Evolutionary conservation across 352 stramenopile species (phyloP), one percentile per base, ranked within the genome.

Genomic region (Globisporangium irregulare): DNA sequence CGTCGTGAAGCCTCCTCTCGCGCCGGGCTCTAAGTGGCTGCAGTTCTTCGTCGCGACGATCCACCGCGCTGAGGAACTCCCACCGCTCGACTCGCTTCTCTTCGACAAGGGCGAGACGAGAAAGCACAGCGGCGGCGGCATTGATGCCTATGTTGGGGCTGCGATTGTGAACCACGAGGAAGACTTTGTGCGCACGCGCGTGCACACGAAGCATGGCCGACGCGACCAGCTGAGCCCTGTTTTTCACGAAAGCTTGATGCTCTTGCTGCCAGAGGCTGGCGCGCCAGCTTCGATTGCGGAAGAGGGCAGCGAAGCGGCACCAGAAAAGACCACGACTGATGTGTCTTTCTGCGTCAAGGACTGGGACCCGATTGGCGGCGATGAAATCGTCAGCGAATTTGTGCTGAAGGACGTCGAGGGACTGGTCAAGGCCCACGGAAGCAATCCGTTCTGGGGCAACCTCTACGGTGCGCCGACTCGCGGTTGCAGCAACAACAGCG

Each of bases 241-340:
- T 18, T 93, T 93, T 72, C 76, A 87, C 68, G 84, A 93, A 69
- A 86, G 78, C 50, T 65, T 93, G 38, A 86, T 90, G 77, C 59
- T 91, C 18, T 57, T 83, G 14, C 36, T 90, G 29, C 67, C 68
- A 0, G 73, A 81, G 8, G 57, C 68, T 51, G 66, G 66, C 29
- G 41, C 62, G 48, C 71, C 20, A 60, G 48, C 48, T 65, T 27
- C 56, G 3, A 66, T 43, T 54, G 74, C 48, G 1, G 55, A 57
- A 4, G 58, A 29, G 25, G 46, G 57, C 8, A 43, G 25, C 18
- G 55, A 61, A 29, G 15, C 24, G 41, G 5, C n/a, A 51, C 24
- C 41, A 24, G 18, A 9, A 1, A 62, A 46, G 50, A 1, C 66
- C 25, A 32, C 64, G 46, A 53, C 24, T 10, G 24, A 73, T 36